Percentiles rank a stretch among this genome's conserved stretches.
These are phyloP conservation scores for Solioccasus polychromus DNA, from an alignment of 768 basidiomycete species.

Conservation along the genomic window DNA sequence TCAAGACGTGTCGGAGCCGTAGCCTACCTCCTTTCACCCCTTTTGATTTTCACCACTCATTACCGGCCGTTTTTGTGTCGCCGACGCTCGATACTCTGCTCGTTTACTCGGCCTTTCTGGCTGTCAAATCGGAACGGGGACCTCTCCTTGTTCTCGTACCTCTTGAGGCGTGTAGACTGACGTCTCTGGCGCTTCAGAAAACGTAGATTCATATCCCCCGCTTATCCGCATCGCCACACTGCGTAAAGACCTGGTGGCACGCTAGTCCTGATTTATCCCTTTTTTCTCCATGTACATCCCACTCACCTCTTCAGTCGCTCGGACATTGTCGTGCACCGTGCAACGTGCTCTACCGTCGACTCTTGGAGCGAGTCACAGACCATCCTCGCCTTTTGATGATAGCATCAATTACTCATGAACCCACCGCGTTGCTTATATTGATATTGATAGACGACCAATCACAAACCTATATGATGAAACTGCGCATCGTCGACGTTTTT, in stretches of 20 bases:
- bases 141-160: conserved; percentile 3
- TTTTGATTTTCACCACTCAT: conserved; percentile 24
- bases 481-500: conserved; percentile 1
- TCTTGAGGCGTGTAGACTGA: conserved; percentile 13
- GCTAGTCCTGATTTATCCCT: conserved; percentile 7
- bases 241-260: conserved; percentile 7
- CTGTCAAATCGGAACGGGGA: conserved; percentile 17
- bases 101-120: conserved; percentile 4
- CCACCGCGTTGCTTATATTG: not conserved
- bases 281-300: not conserved
- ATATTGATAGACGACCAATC: not conserved
- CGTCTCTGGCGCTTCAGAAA: conserved; percentile 9
- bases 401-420: conserved; percentile 2
- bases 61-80: conserved; percentile 11
- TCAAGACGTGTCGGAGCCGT: conserved; percentile 27
- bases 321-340: conserved; percentile 7
- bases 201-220: conserved; percentile 7
- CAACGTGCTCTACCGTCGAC: conserved; percentile 4
- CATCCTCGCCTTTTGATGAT: not conserved
- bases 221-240: conserved; percentile 2
- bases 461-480: not conserved
- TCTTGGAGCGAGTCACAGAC: conserved; percentile 15
- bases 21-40: conserved; percentile 8
- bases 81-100: conserved; percentile 4
- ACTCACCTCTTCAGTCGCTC: conserved; percentile 1